phyloP scores from a whole-genome alignment of 129 eudicot genomes.

The Deinandra increscens region DNA sequence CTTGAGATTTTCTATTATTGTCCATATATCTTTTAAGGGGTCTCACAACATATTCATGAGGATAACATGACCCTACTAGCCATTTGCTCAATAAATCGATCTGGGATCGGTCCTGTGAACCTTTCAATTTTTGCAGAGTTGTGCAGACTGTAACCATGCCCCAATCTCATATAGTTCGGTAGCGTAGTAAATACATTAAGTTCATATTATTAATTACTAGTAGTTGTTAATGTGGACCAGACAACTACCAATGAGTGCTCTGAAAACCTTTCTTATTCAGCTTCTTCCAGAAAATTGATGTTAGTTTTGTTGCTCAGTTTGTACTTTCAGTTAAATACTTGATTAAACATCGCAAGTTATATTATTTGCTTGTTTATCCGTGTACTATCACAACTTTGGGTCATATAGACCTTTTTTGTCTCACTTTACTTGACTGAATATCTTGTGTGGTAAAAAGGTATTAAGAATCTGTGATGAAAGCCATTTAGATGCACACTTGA shows the following conservation, averaged over 20 bases:
- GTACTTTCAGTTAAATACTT: neutral
- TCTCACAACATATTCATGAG: conserved; percentile 16
- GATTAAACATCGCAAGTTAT: neutral
- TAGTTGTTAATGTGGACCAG: conserved; percentile 13
- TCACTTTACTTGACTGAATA: neutral
- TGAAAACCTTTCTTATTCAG: conserved; percentile 12
- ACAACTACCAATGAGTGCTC: conserved; percentile 10
- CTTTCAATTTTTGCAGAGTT: conserved; percentile 1
- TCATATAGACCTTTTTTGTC: neutral
- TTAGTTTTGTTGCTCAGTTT: neutral
- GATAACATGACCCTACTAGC: conserved; percentile 26
- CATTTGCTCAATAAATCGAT: conserved; percentile 1
- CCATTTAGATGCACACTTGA: neutral
- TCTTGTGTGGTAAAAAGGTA: neutral
- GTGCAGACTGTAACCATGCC: conserved; percentile 5
- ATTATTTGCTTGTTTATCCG: neutral
- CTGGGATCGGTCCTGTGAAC: neutral
- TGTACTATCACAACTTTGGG: neutral
- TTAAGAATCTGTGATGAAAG: neutral
- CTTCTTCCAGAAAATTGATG: conserved; percentile 7
- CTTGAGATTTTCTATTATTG: conserved; percentile 18
- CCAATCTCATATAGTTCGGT: neutral
- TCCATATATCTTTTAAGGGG: conserved; percentile 10
- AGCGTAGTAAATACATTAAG: conserved; percentile 2
- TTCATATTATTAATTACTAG: neutral